Base-by-base conservation (phyloP, 179 eudicot species). In the Camellia oleifera region DNA sequence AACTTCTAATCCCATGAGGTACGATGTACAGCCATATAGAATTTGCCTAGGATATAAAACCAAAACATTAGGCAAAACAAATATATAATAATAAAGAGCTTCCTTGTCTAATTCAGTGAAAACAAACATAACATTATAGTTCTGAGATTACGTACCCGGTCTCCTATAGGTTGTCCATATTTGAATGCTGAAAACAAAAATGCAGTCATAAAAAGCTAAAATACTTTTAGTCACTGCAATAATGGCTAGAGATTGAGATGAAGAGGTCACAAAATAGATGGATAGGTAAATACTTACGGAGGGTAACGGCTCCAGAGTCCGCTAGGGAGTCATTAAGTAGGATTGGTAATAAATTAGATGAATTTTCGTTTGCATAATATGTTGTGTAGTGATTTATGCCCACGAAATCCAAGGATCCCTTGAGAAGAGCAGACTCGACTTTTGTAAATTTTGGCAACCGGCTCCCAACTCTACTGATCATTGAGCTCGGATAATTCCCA, bases 361-460 rank as follows among this genome's bases (percentile, higher is more conserved):
- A 64, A 80, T 86, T 85, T 48, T 84, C 42, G 71, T 71, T 78
- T 67, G 93, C 97, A 73, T 89, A 96, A 86, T 86, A 91, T 4
- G 99, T 89, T 0, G 98, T 96, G 81, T 96, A 96, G 77, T 96
- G 99, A 85, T 96, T 96, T 76, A 96, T 89, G 20, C 99, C 99
- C 11, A 96, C 90, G 76, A 92, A 96, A 83, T 96, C 97, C 58
- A 90, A 75, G 0, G 97, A 88, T 46, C 95, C 98, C 78, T 94
- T 94, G 0, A 92, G 64, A 75, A 86, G 88, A 71, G 82, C 79
- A 13, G 92, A 75, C 73, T 94, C 87, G 2, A 50, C 85, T 79
- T 78, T 64, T 4, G 93, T 50, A 80, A 96, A 95, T 79, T 50
- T 87, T 48, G 99, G 98, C 77, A 95, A 83, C 18, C 98, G 83